Evolutionary conservation across 2,329 filamentous ascomycete genomes (phyloP).

Genomic region (Ophiostoma sp.): DNA sequence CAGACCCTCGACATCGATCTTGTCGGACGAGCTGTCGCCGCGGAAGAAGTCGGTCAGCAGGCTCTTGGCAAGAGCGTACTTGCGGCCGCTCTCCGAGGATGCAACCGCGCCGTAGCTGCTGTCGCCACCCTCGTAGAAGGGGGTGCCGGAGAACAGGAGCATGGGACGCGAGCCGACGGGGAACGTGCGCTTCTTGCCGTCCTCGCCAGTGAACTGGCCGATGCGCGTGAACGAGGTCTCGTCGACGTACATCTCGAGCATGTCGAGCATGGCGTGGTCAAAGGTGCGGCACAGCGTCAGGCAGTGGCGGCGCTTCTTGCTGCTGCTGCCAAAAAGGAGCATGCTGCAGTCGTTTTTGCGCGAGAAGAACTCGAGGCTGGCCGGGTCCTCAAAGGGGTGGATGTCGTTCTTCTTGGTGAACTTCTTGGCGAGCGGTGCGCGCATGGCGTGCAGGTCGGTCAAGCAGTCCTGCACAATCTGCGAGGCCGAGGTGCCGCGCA

Average conservation of each 20-base stretch:
- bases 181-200: slow-evolving; percentile 44
- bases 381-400: slow-evolving; percentile 80
- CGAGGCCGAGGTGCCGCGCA: slow-evolving; percentile 80
- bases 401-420: slow-evolving; percentile 91
- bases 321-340: slow-evolving; percentile 69
- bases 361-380: slow-evolving; percentile 67
- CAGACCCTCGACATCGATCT: slow-evolving; percentile 90
- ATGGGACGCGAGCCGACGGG: slow-evolving; percentile 82
- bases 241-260: slow-evolving; percentile 86
- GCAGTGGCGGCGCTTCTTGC: slow-evolving; percentile 92
- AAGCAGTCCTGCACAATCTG: slow-evolving; percentile 77
- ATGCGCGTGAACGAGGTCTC: slow-evolving; percentile 64
- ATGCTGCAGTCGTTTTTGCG: slow-evolving; percentile 87
- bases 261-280: slow-evolving; percentile 76
- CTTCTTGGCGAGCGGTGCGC: slow-evolving; percentile 76
- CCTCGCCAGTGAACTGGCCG: slow-evolving; percentile 52
- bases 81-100: slow-evolving; percentile 25
- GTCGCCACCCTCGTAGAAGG: slow-evolving; percentile 54
- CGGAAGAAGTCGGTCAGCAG: slow-evolving; percentile 88
- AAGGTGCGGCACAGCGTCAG: slow-evolving; percentile 80
- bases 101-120: slow-evolving; percentile 55
- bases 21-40: slow-evolving; percentile 65
- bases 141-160: slow-evolving; percentile 75
- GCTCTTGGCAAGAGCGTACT: slow-evolving; percentile 77
- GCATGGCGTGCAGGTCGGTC: slow-evolving; percentile 77